Conservation (phyloP, 2,329 filamentous ascomycete species). For the Epichloe sp. region DNA sequence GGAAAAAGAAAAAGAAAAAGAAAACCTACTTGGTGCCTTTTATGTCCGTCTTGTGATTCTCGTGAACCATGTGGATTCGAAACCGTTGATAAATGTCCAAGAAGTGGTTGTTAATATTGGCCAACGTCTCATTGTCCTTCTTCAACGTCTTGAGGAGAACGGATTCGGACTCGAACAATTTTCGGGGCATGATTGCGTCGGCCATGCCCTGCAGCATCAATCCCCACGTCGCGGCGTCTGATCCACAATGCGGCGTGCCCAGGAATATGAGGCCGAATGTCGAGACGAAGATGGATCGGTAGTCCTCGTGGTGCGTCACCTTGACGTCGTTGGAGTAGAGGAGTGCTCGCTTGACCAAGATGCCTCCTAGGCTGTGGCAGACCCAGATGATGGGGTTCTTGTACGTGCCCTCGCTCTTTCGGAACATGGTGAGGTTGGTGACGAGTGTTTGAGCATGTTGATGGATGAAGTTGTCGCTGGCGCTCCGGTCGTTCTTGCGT, state of each 20-base stretch:
- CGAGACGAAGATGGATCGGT: slow-evolving; percentile 57
- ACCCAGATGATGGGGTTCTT: slow-evolving; percentile 63
- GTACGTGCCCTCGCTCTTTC: slow-evolving; percentile 41
- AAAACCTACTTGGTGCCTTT: slow-evolving; percentile 41
- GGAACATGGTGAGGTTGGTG: slow-evolving; percentile 47
- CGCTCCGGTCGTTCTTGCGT: slow-evolving; percentile 33
- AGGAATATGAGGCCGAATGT: slow-evolving; percentile 68
- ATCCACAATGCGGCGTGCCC: slow-evolving; percentile 62
- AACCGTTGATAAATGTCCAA: slow-evolving; percentile 58
- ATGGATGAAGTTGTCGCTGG: slow-evolving; percentile 54
- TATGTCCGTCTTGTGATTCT: slow-evolving; percentile 58
- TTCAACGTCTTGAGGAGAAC: slow-evolving; percentile 59
- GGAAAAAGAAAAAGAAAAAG: too few relatives aligned
- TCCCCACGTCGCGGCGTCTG: slow-evolving; percentile 56
- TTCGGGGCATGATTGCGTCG: slow-evolving; percentile 49
- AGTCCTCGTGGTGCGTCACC: slow-evolving; percentile 46
- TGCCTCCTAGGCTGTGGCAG: slow-evolving; percentile 60
- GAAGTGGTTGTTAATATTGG: slow-evolving; percentile 63
- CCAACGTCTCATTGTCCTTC: slow-evolving; percentile 58
- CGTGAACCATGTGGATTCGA: slow-evolving; percentile 64
- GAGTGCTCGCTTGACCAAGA: slow-evolving; percentile 57
- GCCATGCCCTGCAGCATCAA: slow-evolving; percentile 55
- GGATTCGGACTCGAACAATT: slow-evolving; percentile 53
- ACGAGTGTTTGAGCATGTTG: slow-evolving; percentile 60
- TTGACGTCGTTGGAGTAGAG: slow-evolving; percentile 52